Percentiles rank a stretch among this genome's conserved stretches.
Evolutionary conservation across 345 rosid genomes (phyloP).

Genomic region (Gossypium mustelinum): DNA sequence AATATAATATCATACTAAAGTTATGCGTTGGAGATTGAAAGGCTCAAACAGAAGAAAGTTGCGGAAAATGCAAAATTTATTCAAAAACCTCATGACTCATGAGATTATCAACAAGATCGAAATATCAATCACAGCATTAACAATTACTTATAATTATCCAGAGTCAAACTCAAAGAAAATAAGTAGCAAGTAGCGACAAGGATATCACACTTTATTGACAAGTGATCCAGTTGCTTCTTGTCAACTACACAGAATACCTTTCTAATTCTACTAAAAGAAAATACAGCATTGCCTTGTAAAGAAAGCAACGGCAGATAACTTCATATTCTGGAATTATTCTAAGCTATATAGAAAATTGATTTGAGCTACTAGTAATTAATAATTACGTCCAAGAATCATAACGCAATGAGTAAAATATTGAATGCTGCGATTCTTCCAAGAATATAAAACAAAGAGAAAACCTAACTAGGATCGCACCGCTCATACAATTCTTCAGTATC

Average conservation of each 20-base stretch:
- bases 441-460: conserved; percentile 8
- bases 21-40: neutral
- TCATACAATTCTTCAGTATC: conserved; percentile 62
- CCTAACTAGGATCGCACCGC: conserved; percentile 78
- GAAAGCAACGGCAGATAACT: no score
- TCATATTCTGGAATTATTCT: no score
- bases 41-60: neutral
- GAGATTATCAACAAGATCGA: neutral
- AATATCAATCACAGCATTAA: neutral
- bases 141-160: neutral
- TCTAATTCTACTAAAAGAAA: neutral
- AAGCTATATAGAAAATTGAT: no score
- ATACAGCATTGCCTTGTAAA: no score
- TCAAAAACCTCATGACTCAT: no score
- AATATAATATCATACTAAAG: no score
- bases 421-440: neutral
- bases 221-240: neutral
- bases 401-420: neutral
- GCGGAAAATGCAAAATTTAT: neutral
- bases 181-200: no score
- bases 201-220: no score
- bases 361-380: neutral
- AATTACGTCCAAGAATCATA: neutral
- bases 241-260: neutral
- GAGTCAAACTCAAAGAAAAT: no score